These are phyloP conservation scores for Euclidium syriacum DNA, from an alignment of 345 rosid genomes.

Conservation along the genomic window DNA sequence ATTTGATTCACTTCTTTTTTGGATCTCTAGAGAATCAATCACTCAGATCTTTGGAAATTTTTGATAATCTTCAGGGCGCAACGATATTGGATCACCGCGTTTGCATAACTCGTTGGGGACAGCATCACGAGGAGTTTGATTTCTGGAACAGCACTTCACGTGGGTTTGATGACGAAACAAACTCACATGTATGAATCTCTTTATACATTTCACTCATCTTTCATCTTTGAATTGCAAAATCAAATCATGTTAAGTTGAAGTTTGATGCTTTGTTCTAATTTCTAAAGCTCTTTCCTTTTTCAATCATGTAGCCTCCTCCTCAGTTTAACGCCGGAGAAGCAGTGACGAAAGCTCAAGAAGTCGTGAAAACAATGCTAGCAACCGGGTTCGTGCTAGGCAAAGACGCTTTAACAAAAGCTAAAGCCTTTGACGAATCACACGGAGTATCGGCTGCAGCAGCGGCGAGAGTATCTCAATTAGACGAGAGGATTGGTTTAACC, in stretches of 20 bases:
- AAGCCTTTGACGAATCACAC: slow-evolving; percentile 65
- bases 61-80: slow-evolving; percentile 54
- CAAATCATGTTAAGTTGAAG: background rate
- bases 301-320: slow-evolving; percentile 12
- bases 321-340: slow-evolving; percentile 64
- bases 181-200: slow-evolving; percentile 44
- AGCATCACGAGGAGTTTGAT: slow-evolving; percentile 45
- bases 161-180: slow-evolving; percentile 35
- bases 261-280: background rate
- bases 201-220: background rate
- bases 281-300: background rate
- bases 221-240: background rate
- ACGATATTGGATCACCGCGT: slow-evolving; percentile 65
- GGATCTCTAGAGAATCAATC: background rate
- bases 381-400: slow-evolving; percentile 68
- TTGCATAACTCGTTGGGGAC: slow-evolving; percentile 79
- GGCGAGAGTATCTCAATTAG: slow-evolving; percentile 59
- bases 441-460: slow-evolving; percentile 70
- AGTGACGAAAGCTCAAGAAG: slow-evolving; percentile 59
- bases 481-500: slow-evolving; percentile 56
- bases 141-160: slow-evolving; percentile 45
- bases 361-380: slow-evolving; percentile 60
- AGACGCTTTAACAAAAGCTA: slow-evolving; percentile 66
- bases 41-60: background rate
- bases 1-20: background rate